Conservation (phyloP, 2,329 filamentous ascomycete species). For the Trichophyton equinum region DNA sequence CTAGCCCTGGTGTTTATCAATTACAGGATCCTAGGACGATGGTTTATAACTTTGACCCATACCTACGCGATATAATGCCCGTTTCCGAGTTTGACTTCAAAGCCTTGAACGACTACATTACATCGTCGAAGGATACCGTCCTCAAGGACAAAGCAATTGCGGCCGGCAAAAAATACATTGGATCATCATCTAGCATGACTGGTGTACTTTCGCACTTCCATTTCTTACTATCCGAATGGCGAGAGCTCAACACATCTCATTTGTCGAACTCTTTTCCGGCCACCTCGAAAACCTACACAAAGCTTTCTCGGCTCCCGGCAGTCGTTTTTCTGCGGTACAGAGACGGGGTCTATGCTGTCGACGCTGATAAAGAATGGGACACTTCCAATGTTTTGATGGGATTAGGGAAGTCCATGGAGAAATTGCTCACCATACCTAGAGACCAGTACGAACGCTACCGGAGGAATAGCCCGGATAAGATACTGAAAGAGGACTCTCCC, state of each 20-base stretch:
- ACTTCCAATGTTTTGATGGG: slow-evolving; percentile 75
- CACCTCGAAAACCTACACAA: slow-evolving; percentile 55
- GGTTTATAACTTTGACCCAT: slow-evolving; percentile 95
- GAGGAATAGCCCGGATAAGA: slow-evolving; percentile 51
- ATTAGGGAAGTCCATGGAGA: slow-evolving; percentile 93
- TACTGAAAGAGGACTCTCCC: slow-evolving; percentile 54
- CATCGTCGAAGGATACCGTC: slow-evolving; percentile 69
- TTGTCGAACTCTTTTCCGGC: slow-evolving; percentile 56
- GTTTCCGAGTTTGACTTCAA: slow-evolving; percentile 85
- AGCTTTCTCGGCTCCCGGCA: slow-evolving; percentile 57
- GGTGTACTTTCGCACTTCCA: slow-evolving; percentile 79
- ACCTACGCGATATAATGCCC: slow-evolving; percentile 85
- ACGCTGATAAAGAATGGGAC: slow-evolving; percentile 89
- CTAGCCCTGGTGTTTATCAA: slow-evolving; percentile 66
- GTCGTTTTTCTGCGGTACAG: slow-evolving; percentile 73
- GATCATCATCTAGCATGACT: slow-evolving; percentile 96
- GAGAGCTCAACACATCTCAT: slow-evolving; percentile 53
- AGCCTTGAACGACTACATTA: slow-evolving; percentile 73
- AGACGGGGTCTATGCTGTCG: slow-evolving; percentile 82
- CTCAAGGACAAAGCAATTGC: slow-evolving; percentile 57
- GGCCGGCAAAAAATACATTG: slow-evolving; percentile 66
- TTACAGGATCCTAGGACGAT: slow-evolving; percentile 76
- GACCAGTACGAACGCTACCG: slow-evolving; percentile 79
- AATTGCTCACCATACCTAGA: slow-evolving; percentile 71
- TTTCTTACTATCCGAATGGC: slow-evolving; percentile 75